phyloP scores from a whole-genome alignment of 2,329 filamentous ascomycete genomes.

The Plenodomus tracheiphilus region DNA sequence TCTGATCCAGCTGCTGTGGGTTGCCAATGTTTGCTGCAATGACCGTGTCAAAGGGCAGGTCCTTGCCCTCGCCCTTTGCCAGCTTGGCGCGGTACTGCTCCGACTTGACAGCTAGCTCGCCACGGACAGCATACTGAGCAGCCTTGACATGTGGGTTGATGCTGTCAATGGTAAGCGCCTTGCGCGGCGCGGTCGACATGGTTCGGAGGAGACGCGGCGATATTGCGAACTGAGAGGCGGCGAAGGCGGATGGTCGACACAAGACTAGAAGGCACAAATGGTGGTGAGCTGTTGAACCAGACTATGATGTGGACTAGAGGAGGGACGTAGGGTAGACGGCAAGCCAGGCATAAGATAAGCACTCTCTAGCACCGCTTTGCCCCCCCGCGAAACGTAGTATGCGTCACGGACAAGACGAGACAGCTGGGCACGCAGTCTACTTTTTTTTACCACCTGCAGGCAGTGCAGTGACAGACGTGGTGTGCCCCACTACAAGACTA shows the following conservation, averaged over 20 bases:
- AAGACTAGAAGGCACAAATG: slow-evolving; percentile 6
- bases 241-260: slow-evolving; percentile 6
- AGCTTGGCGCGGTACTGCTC: slow-evolving; percentile 85
- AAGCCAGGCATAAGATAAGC: slow-evolving; percentile 2
- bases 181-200: slow-evolving; percentile 46
- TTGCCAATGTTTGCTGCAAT: slow-evolving; percentile 99
- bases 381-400: slow-evolving; percentile 16
- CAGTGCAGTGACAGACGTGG: not conserved
- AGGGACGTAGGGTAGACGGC: too few species aligned
- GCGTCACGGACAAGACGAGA: slow-evolving; percentile 9
- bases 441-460: not conserved
- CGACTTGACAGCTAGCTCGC: slow-evolving; percentile 90
- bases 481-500: slow-evolving; percentile 31
- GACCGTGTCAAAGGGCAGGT: slow-evolving; percentile 83
- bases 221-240: not conserved
- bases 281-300: slow-evolving; percentile 17
- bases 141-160: slow-evolving; percentile 88
- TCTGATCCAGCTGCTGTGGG: slow-evolving; percentile 97
- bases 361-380: slow-evolving; percentile 8
- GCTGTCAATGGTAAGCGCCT: slow-evolving; percentile 73
- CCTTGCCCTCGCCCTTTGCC: slow-evolving; percentile 59
- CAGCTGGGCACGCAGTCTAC: slow-evolving; percentile 15
- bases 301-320: slow-evolving; percentile 10
- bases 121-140: slow-evolving; percentile 94
- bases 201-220: slow-evolving; percentile 21